Base-by-base conservation (phyloP, 805 yeast species). In the Jamesozyma lodderae region DNA sequence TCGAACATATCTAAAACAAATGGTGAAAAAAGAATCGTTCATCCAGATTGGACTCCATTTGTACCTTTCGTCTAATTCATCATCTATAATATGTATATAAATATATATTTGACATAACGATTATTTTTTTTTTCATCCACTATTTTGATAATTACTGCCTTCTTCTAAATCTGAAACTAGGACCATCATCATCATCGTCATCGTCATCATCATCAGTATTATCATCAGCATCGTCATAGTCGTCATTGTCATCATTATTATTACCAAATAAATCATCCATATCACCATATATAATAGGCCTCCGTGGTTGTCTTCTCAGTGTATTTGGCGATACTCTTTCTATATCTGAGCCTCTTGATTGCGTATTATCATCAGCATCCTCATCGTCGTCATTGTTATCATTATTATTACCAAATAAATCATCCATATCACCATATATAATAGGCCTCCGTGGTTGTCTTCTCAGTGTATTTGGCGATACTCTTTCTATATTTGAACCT, bases 131-230 rank as follows among this genome's bases (percentile, higher is more conserved):
- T 27, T 27, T 5, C 15, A 7, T 31, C 13, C 3, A 17, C 16
- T 31, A 31, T 16, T 32, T 32, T 14, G 5, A 5, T 25, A 8
- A 8, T 11, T 25, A 15, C 28, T 25, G n/a, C 31, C 41, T 50
- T 30, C 59, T 48, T 33, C 46, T 58, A 36, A 66, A 65, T 33
- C 52, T 57, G 41, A 66, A 66, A 14, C 46, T 50, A 2, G 66
- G 68, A 3, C 44, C 59, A 25, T 63, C 67, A 37, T 62, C 63
- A 28, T 52, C 57, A 26, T 53, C 59, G 22, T 63, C 67, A 38
- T 62, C 63, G 29, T 52, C 57, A 27, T 52, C 31, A 33, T 37
- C 41, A 14, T 38, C 37, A 3, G 27, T 21, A 6, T 30, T 35
- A 22, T 24, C 26, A 11, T 24, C 41, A 22, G 14, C 23, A 22